Evolutionary conservation across 495 filamentous ascomycete genomes (phyloP).

Genomic region (Aspergillus homomorphus): DNA sequence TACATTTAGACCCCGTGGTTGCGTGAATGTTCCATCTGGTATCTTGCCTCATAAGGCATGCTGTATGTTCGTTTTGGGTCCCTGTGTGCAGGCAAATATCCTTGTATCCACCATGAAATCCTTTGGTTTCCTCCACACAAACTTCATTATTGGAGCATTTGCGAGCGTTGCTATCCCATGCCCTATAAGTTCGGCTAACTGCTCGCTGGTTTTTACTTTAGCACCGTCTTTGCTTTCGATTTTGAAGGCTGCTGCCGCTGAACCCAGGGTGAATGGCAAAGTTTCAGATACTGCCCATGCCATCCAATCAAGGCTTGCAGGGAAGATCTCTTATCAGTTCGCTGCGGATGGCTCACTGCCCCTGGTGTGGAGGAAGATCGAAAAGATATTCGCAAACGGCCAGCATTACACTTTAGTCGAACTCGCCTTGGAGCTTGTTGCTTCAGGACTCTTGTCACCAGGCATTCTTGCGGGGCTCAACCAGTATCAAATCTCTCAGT

Average conservation of each 20-base stretch:
- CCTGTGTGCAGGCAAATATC: neutral
- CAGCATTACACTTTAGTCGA: constrained; percentile 6
- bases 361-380: constrained; percentile 1
- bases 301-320: constrained; percentile 9
- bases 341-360: neutral
- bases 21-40: no score
- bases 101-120: neutral
- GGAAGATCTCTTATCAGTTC: neutral
- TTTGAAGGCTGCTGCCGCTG: neutral
- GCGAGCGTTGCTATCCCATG: neutral
- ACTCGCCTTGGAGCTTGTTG: constrained; percentile 10
- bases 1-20: neutral
- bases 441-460: constrained; percentile 13
- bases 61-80: neutral
- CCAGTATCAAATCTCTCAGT: constrained; percentile 10
- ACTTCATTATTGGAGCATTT: neutral
- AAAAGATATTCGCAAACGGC: neutral
- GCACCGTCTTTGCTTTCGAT: neutral
- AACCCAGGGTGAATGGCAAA: neutral
- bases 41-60: neutral
- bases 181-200: neutral
- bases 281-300: neutral
- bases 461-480: constrained; percentile 16
- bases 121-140: neutral
- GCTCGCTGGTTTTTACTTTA: neutral